Conservation (phyloP, 1,284 basidiomycete species). For the Rhodotorula sp. region DNA sequence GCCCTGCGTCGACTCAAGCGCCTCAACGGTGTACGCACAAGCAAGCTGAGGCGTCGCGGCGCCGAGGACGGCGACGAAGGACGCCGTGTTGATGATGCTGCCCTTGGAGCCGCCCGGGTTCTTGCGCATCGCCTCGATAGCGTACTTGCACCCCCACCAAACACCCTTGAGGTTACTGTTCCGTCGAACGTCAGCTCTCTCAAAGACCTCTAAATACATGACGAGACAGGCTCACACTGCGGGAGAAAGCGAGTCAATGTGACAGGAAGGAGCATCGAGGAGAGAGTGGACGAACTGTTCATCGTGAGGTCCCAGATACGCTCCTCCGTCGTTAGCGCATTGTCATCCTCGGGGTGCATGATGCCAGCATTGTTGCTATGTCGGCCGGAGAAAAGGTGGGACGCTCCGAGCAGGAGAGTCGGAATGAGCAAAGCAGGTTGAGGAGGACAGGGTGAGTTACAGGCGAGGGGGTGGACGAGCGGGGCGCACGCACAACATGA, state of each 20-base stretch:
- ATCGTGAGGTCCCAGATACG: conserved; percentile 58
- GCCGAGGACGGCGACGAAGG: conserved; percentile 89
- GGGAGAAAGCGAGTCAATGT: not conserved
- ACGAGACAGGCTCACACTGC: not conserved
- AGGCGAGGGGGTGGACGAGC: not conserved
- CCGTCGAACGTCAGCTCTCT: not conserved
- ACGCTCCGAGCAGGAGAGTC: too few relatives aligned
- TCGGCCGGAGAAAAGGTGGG: not conserved
- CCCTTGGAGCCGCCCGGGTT: conserved; percentile 83
- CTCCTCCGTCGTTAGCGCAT: conserved; percentile 93
- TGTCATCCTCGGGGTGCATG: conserved; percentile 92
- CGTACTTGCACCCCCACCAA: conserved; percentile 98
- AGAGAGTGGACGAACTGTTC: conserved; percentile 11
- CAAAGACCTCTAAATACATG: not conserved
- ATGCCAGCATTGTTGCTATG: conserved; percentile 58
- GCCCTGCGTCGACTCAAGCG: not conserved
- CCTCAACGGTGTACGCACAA: conserved; percentile 49
- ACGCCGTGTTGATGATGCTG: conserved; percentile 95
- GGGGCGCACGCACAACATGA: conserved; percentile 70
- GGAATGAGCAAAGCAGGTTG: too few relatives aligned
- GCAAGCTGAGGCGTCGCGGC: conserved; percentile 95
- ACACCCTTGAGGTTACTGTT: conserved; percentile 93
- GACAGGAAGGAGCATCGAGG: too few relatives aligned
- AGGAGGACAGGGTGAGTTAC: not conserved
- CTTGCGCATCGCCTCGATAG: conserved; percentile 89